Evolutionary conservation across 2,329 filamentous ascomycete species (phyloP), one percentile per base, ranked within the genome.

Genomic region (Falciphora oryzae): DNA sequence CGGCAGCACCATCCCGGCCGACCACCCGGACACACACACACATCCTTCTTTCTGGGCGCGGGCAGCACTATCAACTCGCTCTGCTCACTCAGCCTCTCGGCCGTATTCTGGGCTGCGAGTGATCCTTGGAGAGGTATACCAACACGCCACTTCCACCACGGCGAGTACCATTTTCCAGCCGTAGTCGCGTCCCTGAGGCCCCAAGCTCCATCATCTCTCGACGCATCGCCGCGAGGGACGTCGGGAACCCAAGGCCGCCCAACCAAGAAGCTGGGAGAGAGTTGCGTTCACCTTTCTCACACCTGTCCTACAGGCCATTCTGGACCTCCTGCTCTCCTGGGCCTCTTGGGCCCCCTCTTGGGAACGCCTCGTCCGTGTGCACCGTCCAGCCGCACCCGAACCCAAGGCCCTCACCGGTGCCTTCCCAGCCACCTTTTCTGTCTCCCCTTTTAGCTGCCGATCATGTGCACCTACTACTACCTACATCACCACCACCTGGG

Each of bases 391-490:
- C 38, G 38, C 16, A 50, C 38, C 38, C 16, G 38, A 50, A 22
- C 38, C 38, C 38, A 6, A 50, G 18, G 3, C 16, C 32, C 16
- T 4, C 38, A 14, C 32, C 32, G 11, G 32, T 13, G 32, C 18
- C 11, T 6, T 22, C 13, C 38, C 38, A 44, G 38, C 38, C 38
- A 44, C 38, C 38, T 44, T 44, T 3, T 18, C 6, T 8, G 3
- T 7, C 32, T 14, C 11, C 3, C 14, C 14, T 57, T 16, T 53
- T 2, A 56, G 16, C 62, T 50, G 16, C 38, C 38, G 16, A 69
- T 28, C n/a, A 85, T 85, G 83, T 84, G 82, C 68, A 78, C 75
- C 66, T 80, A 79, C 72, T 79, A 80, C 67, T 80, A 80, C 69
- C 74, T 82, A 57, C 81, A 84, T 69, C 78, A 82, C 70, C 82